Percentiles rank a stretch among this genome's conserved stretches.
These are phyloP conservation scores for Ceratocystis ficicola DNA, from an alignment of 2,329 filamentous ascomycete genomes.

Conservation along the genomic window DNA sequence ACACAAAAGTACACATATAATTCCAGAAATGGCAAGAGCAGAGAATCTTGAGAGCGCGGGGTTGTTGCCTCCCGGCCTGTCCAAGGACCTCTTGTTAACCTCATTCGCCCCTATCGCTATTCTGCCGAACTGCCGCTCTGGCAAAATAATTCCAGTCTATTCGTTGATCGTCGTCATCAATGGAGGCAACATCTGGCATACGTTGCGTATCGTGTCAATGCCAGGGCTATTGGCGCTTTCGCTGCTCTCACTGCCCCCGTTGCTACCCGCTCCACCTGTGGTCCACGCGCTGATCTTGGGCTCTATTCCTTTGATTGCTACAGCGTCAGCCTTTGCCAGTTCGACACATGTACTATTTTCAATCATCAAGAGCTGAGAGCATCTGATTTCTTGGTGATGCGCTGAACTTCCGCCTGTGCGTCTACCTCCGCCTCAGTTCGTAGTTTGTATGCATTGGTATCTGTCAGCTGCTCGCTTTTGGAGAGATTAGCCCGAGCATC, in stretches of 20 bases:
- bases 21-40: background rate
- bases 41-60: background rate
- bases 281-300: conserved; percentile 91
- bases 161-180: conserved; percentile 77
- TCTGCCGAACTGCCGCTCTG: conserved; percentile 58
- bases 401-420: conserved; percentile 32
- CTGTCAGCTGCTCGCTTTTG: conserved; percentile 40
- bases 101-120: conserved; percentile 28
- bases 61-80: background rate
- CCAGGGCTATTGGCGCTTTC: conserved; percentile 25
- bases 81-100: conserved; percentile 24
- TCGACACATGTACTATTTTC: conserved; percentile 67
- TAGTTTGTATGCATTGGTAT: conserved; percentile 41
- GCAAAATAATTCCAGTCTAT: conserved; percentile 71
- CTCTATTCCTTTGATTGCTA: conserved; percentile 61
- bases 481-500: conserved; percentile 47
- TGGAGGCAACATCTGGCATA: conserved; percentile 75
- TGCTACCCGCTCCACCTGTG: conserved; percentile 47
- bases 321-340: conserved; percentile 65
- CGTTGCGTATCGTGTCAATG: conserved; percentile 59
- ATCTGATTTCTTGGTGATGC: conserved; percentile 39
- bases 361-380: conserved; percentile 72
- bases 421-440: conserved; percentile 33
- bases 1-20: background rate
- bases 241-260: conserved; percentile 26